These are phyloP conservation scores for Beauveria asiatica DNA, from an alignment of 2,329 filamentous ascomycete genomes.

Conservation along the genomic window DNA sequence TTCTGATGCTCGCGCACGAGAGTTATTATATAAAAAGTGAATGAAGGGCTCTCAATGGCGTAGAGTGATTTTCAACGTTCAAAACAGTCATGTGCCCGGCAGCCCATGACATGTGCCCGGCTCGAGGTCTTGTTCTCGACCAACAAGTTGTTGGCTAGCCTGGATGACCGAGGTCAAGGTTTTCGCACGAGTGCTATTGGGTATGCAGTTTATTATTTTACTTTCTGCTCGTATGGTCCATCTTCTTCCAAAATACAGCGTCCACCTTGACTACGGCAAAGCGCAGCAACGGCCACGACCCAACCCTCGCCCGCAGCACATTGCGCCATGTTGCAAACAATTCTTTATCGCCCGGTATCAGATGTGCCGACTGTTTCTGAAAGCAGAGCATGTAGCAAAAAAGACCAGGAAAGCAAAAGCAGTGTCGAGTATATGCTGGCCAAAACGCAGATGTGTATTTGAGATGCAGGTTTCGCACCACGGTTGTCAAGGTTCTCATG, in stretches of 20 bases:
- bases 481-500: constrained; percentile 12
- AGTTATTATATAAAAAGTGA: too few species aligned
- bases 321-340: constrained; percentile 15
- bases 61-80: too few species aligned
- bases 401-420: constrained; percentile 14
- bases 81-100: too few species aligned
- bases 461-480: constrained; percentile 13
- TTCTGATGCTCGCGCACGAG: too few species aligned
- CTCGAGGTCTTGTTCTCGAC: too few species aligned
- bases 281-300: constrained; percentile 16
- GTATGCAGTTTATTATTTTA: too few species aligned
- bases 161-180: too few species aligned
- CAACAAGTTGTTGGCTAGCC: too few species aligned
- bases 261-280: constrained; percentile 18
- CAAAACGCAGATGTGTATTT: constrained; percentile 16
- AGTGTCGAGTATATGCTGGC: constrained; percentile 16
- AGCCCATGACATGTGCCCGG: too few species aligned
- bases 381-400: constrained; percentile 16
- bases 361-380: constrained; percentile 11
- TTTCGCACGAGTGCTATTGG: too few species aligned
- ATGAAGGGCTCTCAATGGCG: too few species aligned
- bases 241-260: constrained; percentile 17
- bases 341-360: constrained; percentile 8
- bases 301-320: constrained; percentile 14
- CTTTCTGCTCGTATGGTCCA: neutral